These are phyloP conservation scores for Cryptosporidium ryanae DNA, from an alignment of 169 alveolate species.

Conservation along the genomic window DNA sequence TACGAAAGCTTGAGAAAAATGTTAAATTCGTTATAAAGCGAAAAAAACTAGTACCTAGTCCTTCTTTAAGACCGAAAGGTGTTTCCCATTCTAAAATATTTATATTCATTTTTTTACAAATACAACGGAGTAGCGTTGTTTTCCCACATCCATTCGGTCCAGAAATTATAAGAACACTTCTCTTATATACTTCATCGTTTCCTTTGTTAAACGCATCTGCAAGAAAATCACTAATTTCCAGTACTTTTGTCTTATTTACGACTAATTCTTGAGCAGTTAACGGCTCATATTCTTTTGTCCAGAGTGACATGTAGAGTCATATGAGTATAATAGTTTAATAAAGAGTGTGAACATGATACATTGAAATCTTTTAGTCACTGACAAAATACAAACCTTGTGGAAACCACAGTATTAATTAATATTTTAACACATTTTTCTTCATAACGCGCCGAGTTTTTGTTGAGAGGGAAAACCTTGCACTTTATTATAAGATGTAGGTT, in stretches of 20 bases:
- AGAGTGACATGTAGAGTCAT: conserved; percentile 26
- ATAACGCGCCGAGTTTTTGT: too few species aligned
- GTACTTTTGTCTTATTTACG: conserved; percentile 33
- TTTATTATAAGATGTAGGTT: too few species aligned
- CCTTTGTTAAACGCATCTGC: not conserved
- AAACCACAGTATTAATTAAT: too few species aligned
- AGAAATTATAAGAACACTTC: conserved; percentile 10
- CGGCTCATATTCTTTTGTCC: conserved; percentile 61
- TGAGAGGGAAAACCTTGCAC: too few species aligned
- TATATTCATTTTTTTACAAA: conserved; percentile 22
- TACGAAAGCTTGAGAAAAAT: conserved; percentile 1
- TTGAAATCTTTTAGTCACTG: too few species aligned
- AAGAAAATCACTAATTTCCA: conserved; percentile 16
- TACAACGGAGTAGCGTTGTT: conserved; percentile 37
- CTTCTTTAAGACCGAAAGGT: conserved; percentile 35
- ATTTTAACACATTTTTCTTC: too few species aligned
- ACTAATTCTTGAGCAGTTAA: conserved; percentile 35
- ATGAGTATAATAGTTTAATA: not conserved
- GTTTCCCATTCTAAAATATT: conserved; percentile 63
- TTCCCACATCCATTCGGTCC: conserved; percentile 67
- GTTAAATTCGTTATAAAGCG: conserved; percentile 52
- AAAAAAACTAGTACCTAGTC: conserved; percentile 58
- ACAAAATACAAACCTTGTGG: too few species aligned
- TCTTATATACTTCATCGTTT: not conserved
- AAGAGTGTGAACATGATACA: too few species aligned